Percentiles rank a stretch among this genome's conserved stretches.
These are phyloP conservation scores for Dothideomycetes sp. DNA, from an alignment of 2,329 filamentous ascomycete species.

Conservation along the genomic window DNA sequence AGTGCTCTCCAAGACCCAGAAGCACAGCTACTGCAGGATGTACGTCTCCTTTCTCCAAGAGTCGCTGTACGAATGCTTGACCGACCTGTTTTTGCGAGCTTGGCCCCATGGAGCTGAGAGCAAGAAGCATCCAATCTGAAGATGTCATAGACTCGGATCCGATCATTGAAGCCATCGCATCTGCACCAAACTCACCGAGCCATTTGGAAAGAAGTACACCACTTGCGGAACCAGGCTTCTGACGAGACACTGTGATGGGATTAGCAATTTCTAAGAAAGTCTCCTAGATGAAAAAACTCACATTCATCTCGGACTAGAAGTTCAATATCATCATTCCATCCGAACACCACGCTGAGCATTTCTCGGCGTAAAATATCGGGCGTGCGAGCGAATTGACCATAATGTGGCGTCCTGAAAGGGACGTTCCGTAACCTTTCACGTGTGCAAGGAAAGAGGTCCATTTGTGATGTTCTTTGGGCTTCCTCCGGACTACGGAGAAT, in stretches of 20 bases:
- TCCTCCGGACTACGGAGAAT: constrained; percentile 71
- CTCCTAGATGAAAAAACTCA: constrained; percentile 27
- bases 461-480: constrained; percentile 42
- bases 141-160: constrained; percentile 79
- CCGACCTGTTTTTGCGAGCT: constrained; percentile 80
- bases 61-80: constrained; percentile 78
- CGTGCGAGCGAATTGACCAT: constrained; percentile 32
- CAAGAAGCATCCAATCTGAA: constrained; percentile 94
- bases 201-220: constrained; percentile 83
- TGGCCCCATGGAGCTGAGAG: constrained; percentile 73
- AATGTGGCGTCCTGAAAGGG: constrained; percentile 63
- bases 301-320: constrained; percentile 75
- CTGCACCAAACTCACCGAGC: constrained; percentile 76
- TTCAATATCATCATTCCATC: constrained; percentile 80
- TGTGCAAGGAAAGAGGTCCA: constrained; percentile 81
- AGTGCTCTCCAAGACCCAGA: constrained; percentile 81
- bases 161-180: constrained; percentile 68
- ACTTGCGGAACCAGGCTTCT: constrained; percentile 63
- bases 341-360: constrained; percentile 91
- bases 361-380: constrained; percentile 73
- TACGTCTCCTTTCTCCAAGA: constrained; percentile 81
- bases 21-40: constrained; percentile 90
- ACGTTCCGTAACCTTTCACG: constrained; percentile 73
- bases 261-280: not conserved
- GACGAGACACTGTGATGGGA: constrained; percentile 48